These are phyloP conservation scores for Colletotrichum gloeosporioides DNA, from an alignment of 2,329 filamentous ascomycete genomes.

Conservation along the genomic window DNA sequence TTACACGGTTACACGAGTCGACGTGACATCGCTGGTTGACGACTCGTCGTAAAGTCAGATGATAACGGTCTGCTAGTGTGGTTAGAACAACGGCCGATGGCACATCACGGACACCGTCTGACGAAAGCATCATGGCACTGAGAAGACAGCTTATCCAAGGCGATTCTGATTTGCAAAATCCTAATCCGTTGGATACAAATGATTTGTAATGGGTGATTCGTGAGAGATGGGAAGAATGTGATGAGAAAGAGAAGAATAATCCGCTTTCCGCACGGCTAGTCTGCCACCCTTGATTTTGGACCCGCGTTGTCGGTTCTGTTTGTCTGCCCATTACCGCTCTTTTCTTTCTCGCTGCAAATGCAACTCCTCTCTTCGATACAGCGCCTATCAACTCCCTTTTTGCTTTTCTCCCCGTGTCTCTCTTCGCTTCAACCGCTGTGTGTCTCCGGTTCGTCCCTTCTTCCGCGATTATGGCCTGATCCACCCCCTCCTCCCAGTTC, in stretches of 20 bases:
- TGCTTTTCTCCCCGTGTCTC: background rate
- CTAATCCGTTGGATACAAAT: background rate
- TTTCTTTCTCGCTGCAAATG: conserved; percentile 4
- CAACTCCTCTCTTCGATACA: background rate
- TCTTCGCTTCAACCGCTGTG: background rate
- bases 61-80: background rate
- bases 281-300: background rate
- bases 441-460: conserved; percentile 5
- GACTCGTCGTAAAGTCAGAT: background rate
- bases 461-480: conserved; percentile 13
- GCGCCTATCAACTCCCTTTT: background rate
- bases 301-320: background rate
- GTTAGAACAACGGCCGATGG: background rate
- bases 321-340: background rate
- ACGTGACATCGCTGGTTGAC: conserved; percentile 1
- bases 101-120: background rate
- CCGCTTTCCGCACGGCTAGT: conserved; percentile 2
- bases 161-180: background rate
- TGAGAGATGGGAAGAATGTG: conserved; percentile 16
- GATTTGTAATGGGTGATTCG: conserved; percentile 2
- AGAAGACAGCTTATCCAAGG: background rate
- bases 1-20: background rate
- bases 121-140: background rate
- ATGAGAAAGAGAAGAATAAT: conserved; percentile 15
- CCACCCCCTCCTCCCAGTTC: conserved; percentile 10